Base-by-base conservation (phyloP, 192 early-diverging fungal genomes). In the Linnemannia elongata region DNA sequence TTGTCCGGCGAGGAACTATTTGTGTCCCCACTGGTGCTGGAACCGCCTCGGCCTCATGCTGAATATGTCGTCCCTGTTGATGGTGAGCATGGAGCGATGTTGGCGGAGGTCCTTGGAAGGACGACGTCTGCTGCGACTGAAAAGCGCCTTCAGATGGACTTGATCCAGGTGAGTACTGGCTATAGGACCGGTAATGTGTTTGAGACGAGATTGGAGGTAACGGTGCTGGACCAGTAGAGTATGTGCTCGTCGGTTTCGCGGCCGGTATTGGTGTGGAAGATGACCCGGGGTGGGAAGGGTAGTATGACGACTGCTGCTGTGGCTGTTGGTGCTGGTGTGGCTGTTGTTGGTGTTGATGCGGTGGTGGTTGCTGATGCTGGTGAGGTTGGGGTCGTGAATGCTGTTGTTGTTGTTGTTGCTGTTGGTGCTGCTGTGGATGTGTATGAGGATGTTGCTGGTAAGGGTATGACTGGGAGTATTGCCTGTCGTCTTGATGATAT, bases 201-300 rank as follows among this genome's bases (percentile, higher is more conserved):
- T 87, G 85, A 6, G 76, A 69, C 4, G 85, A 78, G 36, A 87
- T 87, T 22, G 84, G 38, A 27, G 84, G 79, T 18, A 85, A 41
- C n/a, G 84, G 68, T 2, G 44, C 49, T 52, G 85, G 22, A 17
- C 39, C 60, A 15, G 60, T 36, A 8, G 82, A 27, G 35, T 79
- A 79, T 18, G 13, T 6, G 41, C 38, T 63, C 1, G 54, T 38
- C 3, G 74, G 52, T 24, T 24, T 39, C 41, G 76, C 69, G 66
- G 73, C 54, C 4, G 82, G 24, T 15, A 73, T 27, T 71, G 54
- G 17, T 36, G 76, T 45, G 36, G 84, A 74, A 5, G 85, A 49
- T 30, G 79, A 17, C 0, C 78, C 27, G 2, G 78, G 17, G 0
- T 78, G 77, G 18, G 75, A n/a, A 3, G 74, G 24, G 24, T 86